These are phyloP conservation scores for Amanita polypyramis DNA, from an alignment of 768 basidiomycete genomes.

Conservation along the genomic window DNA sequence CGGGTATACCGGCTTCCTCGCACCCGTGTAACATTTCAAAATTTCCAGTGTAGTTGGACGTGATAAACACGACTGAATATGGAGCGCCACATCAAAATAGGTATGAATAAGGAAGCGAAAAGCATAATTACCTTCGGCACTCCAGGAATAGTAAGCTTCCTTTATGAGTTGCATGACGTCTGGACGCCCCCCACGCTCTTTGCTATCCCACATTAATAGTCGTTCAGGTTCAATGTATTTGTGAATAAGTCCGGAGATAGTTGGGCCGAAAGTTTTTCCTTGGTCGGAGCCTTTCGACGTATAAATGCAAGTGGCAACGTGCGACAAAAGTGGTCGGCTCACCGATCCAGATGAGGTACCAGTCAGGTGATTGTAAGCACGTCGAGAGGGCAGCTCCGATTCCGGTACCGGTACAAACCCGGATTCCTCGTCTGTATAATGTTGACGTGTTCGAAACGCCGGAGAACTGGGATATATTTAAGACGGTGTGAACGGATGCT, in stretches of 20 bases:
- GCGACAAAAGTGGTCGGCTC: constrained; percentile 11
- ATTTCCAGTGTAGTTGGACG: constrained; percentile 71
- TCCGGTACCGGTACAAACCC: constrained; percentile 76
- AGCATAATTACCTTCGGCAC: constrained; percentile 46
- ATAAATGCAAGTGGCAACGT: constrained; percentile 5
- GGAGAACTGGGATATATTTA: constrained; percentile 39
- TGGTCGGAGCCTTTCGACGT: constrained; percentile 54
- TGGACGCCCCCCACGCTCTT: constrained; percentile 59
- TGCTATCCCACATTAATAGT: constrained; percentile 68
- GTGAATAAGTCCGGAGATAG: constrained; percentile 63
- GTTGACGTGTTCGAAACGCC: constrained; percentile 74
- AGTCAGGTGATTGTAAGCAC: constrained; percentile 63
- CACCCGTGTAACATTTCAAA: constrained; percentile 71
- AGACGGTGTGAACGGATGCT: neutral
- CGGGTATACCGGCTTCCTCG: constrained; percentile 56
- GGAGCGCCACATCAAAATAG: neutral
- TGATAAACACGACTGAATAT: constrained; percentile 60
- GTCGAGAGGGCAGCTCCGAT: constrained; percentile 73
- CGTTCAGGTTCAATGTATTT: constrained; percentile 66
- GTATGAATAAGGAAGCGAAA: neutral
- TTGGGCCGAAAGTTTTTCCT: constrained; percentile 64
- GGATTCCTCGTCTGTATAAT: constrained; percentile 68
- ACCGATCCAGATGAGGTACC: constrained; percentile 78
- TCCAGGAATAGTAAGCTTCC: constrained; percentile 57
- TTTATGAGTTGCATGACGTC: constrained; percentile 68